These are phyloP conservation scores for Galerina marginata DNA, from an alignment of 768 basidiomycete species.

Conservation along the genomic window DNA sequence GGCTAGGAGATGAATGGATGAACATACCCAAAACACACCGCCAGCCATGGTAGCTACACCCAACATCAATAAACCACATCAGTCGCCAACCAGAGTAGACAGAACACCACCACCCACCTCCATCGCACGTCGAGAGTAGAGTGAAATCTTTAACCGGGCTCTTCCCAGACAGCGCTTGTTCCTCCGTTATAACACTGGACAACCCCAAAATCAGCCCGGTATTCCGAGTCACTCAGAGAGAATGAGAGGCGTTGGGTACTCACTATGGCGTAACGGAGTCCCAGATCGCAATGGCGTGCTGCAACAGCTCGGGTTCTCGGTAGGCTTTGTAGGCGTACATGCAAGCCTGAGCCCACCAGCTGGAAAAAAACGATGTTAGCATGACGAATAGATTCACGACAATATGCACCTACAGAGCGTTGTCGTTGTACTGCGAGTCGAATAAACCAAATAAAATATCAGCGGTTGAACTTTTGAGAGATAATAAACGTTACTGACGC, in stretches of 20 bases:
- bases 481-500: constrained; percentile 19
- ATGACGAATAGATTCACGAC: background rate
- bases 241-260: constrained; percentile 18
- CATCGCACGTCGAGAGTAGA: constrained; percentile 48
- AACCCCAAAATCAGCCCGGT: background rate
- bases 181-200: constrained; percentile 50
- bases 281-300: constrained; percentile 54
- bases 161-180: constrained; percentile 41
- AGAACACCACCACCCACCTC: constrained; percentile 35
- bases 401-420: constrained; percentile 42
- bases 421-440: constrained; percentile 47
- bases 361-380: constrained; percentile 14
- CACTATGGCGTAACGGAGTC: constrained; percentile 52
- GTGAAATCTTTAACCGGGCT: constrained; percentile 47
- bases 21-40: constrained; percentile 58
- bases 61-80: background rate
- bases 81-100: background rate
- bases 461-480: background rate
- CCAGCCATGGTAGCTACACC: constrained; percentile 53
- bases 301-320: constrained; percentile 44
- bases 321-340: constrained; percentile 56
- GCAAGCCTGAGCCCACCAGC: constrained; percentile 63
- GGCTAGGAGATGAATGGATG: background rate
- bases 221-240: background rate
- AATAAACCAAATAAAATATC: background rate